Evolutionary conservation across 345 rosid genomes (phyloP).

Genomic region (Heritiera littoralis): DNA sequence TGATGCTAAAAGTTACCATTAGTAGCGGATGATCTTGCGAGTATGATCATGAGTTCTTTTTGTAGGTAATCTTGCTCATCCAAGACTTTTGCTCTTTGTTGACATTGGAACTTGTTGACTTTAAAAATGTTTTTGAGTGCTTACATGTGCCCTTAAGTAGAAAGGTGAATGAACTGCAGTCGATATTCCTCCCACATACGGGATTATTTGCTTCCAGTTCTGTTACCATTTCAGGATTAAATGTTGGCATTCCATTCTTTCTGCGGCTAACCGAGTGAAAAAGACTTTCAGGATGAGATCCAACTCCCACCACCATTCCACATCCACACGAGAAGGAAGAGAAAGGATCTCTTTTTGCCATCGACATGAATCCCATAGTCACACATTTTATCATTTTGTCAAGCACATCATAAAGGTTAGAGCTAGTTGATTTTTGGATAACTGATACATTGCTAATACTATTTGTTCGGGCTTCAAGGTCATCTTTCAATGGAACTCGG

Average conservation of each 20-base stretch:
- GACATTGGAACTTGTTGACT: neutral
- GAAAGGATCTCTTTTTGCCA: too few relatives aligned
- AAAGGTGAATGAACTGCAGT: neutral
- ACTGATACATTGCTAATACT: neutral
- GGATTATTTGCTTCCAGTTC: too few relatives aligned
- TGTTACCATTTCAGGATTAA: neutral
- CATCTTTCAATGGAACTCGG: neutral
- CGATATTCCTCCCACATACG: neutral
- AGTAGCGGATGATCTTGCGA: neutral
- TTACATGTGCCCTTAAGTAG: neutral
- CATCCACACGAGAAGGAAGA: too few relatives aligned
- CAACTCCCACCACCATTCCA: too few relatives aligned
- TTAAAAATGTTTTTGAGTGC: neutral
- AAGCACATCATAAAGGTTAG: neutral
- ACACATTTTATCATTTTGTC: too few relatives aligned
- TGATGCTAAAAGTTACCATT: neutral
- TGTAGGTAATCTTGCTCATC: neutral
- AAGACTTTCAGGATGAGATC: neutral
- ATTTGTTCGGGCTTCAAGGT: neutral
- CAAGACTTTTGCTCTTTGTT: neutral
- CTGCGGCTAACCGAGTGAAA: neutral
- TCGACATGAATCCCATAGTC: too few relatives aligned
- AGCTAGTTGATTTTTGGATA: neutral
- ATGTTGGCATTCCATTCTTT: neutral
- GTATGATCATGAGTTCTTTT: neutral